A percentile compares a stretch with the other conserved stretches of the same genome.
These are phyloP conservation scores for Mrakia hoshinonis DNA, from an alignment of 768 basidiomycete genomes.

Conservation along the genomic window DNA sequence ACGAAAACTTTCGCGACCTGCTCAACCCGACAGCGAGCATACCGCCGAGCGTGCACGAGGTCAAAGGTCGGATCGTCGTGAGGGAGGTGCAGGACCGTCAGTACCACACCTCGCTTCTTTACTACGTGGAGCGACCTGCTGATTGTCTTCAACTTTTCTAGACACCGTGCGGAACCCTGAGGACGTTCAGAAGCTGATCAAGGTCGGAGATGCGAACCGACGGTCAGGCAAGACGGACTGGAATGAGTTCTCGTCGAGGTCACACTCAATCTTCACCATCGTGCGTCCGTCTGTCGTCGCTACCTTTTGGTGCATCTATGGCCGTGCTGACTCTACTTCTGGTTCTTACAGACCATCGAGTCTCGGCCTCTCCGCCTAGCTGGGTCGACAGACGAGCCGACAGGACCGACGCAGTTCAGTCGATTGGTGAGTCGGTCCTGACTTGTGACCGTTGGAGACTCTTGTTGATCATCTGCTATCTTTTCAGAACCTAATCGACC, in stretches of 20 bases:
- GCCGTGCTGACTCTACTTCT: not conserved
- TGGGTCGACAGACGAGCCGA: not conserved
- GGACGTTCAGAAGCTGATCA: slow-evolving; percentile 21
- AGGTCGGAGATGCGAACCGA: slow-evolving; percentile 25
- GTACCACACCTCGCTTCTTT: not conserved
- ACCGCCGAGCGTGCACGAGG: slow-evolving; percentile 22
- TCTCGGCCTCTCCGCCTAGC: not conserved
- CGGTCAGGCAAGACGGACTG: slow-evolving; percentile 26
- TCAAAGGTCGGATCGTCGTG: slow-evolving; percentile 13
- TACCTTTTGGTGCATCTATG: not conserved
- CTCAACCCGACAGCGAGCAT: slow-evolving; percentile 22
- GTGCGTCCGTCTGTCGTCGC: slow-evolving; percentile 30
- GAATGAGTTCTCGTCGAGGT: slow-evolving; percentile 41
- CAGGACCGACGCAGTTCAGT: not conserved
- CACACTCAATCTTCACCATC: slow-evolving; percentile 42
- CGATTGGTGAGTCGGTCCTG: not conserved
- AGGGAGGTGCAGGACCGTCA: slow-evolving; percentile 17
- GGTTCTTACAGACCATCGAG: not conserved
- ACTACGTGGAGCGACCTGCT: not conserved
- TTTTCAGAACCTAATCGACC: slow-evolving; percentile 34
- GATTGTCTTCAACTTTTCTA: not conserved
- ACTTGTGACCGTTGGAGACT: slow-evolving; percentile 7
- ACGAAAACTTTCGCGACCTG: slow-evolving; percentile 25
- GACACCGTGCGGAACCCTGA: slow-evolving; percentile 20
- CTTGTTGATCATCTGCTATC: not conserved